These are phyloP conservation scores for Penicillium coffeae DNA, from an alignment of 495 filamentous ascomycete species.

Conservation along the genomic window DNA sequence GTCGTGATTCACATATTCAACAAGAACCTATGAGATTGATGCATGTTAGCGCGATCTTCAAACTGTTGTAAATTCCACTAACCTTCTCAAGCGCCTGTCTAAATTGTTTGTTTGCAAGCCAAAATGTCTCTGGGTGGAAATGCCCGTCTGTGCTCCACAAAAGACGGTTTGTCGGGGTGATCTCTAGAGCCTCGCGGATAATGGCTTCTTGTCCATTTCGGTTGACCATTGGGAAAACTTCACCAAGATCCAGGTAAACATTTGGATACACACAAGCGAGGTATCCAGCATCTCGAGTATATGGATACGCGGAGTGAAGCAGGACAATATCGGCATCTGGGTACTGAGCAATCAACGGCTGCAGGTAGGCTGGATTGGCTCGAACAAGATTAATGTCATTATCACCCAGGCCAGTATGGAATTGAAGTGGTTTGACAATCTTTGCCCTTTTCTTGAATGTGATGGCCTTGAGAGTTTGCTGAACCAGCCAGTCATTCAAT, in stretches of 20 bases:
- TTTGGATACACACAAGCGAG: constrained; percentile 76
- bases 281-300: constrained; percentile 78
- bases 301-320: constrained; percentile 82
- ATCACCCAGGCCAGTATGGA: constrained; percentile 85
- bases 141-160: constrained; percentile 85
- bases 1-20: constrained; percentile 56
- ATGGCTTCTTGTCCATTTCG: constrained; percentile 73
- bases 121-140: constrained; percentile 79
- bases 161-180: constrained; percentile 72
- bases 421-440: constrained; percentile 70
- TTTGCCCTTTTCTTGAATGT: constrained; percentile 14
- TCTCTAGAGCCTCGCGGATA: constrained; percentile 68
- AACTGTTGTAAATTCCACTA: neutral
- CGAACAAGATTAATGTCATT: constrained; percentile 69
- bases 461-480: constrained; percentile 38
- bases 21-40: constrained; percentile 46
- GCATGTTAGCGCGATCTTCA: neutral
- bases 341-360: constrained; percentile 67
- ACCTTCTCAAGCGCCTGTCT: constrained; percentile 69
- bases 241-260: constrained; percentile 81
- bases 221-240: constrained; percentile 81
- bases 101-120: constrained; percentile 73
- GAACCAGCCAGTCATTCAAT: constrained; percentile 65
- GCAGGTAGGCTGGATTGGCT: constrained; percentile 74
- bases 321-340: constrained; percentile 71